Percentiles rank a stretch among this genome's conserved stretches.
These are phyloP conservation scores for Fusarium globosum DNA, from an alignment of 2,329 filamentous ascomycete species.

Conservation along the genomic window DNA sequence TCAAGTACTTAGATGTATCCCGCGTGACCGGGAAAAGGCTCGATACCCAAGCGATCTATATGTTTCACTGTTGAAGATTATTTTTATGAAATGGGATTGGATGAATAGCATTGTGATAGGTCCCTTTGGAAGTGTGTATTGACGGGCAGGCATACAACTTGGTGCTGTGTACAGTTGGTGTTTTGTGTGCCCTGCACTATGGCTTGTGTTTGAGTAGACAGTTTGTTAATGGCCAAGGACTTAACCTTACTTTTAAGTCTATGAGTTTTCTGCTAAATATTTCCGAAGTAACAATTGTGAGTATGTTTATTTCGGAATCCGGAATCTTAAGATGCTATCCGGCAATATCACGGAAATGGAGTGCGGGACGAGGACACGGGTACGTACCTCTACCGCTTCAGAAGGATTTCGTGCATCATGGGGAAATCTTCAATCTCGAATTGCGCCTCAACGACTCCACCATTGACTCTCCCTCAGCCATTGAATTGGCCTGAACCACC, in stretches of 20 bases:
- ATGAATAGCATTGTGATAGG: background rate
- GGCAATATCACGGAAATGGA: conserved; percentile 3
- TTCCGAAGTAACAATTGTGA: background rate
- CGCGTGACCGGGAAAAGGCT: conserved; percentile 34
- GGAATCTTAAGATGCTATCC: background rate
- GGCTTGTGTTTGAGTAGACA: background rate
- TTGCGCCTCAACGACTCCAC: conserved; percentile 7
- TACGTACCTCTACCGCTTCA: conserved; percentile 32
- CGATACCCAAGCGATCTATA: conserved; percentile 46
- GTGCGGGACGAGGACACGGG: background rate
- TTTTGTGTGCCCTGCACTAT: background rate
- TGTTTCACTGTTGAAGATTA: conserved; percentile 35
- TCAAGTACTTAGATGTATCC: conserved; percentile 36
- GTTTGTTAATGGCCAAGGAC: background rate
- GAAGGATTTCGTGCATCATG: conserved; percentile 35
- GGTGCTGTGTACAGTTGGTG: background rate
- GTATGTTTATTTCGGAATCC: too few species aligned
- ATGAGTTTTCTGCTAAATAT: background rate
- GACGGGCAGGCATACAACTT: background rate
- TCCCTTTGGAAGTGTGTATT: background rate
- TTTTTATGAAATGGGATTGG: background rate
- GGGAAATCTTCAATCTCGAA: conserved; percentile 17
- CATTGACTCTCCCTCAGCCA: conserved; percentile 1
- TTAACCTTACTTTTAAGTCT: background rate
- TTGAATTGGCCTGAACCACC: conserved; percentile 4